Evolutionary conservation across 192 early-diverging fungal species (phyloP).

Genomic region (Podila epicladia): DNA sequence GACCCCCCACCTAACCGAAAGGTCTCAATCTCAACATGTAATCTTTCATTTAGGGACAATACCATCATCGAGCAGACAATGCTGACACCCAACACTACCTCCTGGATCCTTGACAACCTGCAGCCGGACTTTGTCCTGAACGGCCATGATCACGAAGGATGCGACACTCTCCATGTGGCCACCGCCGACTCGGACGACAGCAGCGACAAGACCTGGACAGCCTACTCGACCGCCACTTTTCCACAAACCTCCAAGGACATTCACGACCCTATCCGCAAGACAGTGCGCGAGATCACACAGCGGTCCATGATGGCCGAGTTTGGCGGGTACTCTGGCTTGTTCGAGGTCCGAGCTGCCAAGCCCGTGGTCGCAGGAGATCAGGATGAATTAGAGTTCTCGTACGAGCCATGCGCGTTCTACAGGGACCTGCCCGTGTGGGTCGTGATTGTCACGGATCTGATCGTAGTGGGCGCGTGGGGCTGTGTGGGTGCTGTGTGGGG

Average conservation of each 20-base stretch:
- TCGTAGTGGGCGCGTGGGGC: constrained; percentile 12
- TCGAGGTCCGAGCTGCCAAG: constrained; percentile 53
- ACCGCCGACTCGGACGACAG: background rate
- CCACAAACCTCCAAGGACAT: background rate
- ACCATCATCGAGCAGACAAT: constrained; percentile 67
- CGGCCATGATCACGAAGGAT: constrained; percentile 74
- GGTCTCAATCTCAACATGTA: background rate
- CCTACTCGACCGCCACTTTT: constrained; percentile 16
- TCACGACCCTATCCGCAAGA: background rate
- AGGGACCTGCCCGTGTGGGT: constrained; percentile 56
- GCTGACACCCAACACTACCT: constrained; percentile 62
- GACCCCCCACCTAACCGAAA: background rate
- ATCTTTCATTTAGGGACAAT: constrained; percentile 14
- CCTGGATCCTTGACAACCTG: constrained; percentile 65
- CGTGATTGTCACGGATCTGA: constrained; percentile 47
- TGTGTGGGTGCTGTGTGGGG: constrained; percentile 5
- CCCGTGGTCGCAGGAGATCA: background rate
- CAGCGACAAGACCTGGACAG: constrained; percentile 26
- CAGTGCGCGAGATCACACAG: constrained; percentile 64
- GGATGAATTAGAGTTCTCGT: constrained; percentile 48
- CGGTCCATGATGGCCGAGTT: constrained; percentile 71
- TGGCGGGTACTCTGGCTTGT: constrained; percentile 67
- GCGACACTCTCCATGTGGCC: constrained; percentile 56
- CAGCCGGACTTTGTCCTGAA: constrained; percentile 66
- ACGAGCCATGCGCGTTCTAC: constrained; percentile 59